Evolutionary conservation across 2,329 filamentous ascomycete genomes (phyloP).

Genomic region (Hyphodiscus sp.): DNA sequence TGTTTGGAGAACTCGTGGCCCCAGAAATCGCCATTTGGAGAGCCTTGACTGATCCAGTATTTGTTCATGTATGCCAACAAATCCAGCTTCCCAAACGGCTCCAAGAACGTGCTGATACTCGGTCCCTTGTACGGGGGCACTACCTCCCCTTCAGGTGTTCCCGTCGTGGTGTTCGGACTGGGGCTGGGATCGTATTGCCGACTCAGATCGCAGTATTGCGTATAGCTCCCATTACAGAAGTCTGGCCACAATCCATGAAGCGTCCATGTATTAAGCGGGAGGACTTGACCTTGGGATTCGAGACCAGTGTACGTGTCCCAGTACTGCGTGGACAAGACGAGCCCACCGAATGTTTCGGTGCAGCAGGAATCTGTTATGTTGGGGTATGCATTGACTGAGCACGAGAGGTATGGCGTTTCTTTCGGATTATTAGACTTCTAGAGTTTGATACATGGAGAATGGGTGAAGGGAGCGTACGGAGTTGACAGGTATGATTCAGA

Average conservation of each 20-base stretch:
- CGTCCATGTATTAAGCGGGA: conserved; percentile 51
- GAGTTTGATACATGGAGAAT: background rate
- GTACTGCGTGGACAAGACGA: conserved; percentile 56
- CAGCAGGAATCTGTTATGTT: conserved; percentile 54
- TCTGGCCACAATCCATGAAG: conserved; percentile 38
- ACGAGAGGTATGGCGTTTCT: conserved; percentile 37
- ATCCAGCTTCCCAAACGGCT: conserved; percentile 50
- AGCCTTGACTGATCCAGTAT: conserved; percentile 54
- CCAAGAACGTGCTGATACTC: conserved; percentile 51
- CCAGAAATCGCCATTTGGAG: conserved; percentile 55
- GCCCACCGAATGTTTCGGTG: conserved; percentile 56
- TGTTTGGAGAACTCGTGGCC: conserved; percentile 64
- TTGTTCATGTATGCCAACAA: conserved; percentile 60
- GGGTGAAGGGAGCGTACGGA: conserved; percentile 12
- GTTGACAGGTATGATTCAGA: conserved; percentile 24
- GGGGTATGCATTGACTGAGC: conserved; percentile 39
- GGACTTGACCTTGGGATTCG: conserved; percentile 49
- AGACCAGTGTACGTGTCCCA: conserved; percentile 59
- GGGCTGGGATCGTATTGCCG: conserved; percentile 59
- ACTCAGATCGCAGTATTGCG: conserved; percentile 59
- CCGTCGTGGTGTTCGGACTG: conserved; percentile 57
- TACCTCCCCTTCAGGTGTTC: conserved; percentile 42
- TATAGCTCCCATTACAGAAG: conserved; percentile 51
- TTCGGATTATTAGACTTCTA: background rate
- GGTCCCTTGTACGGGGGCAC: conserved; percentile 54